phyloP scores from a whole-genome alignment of 306 rosid genomes.

The Cicer arietinum region DNA sequence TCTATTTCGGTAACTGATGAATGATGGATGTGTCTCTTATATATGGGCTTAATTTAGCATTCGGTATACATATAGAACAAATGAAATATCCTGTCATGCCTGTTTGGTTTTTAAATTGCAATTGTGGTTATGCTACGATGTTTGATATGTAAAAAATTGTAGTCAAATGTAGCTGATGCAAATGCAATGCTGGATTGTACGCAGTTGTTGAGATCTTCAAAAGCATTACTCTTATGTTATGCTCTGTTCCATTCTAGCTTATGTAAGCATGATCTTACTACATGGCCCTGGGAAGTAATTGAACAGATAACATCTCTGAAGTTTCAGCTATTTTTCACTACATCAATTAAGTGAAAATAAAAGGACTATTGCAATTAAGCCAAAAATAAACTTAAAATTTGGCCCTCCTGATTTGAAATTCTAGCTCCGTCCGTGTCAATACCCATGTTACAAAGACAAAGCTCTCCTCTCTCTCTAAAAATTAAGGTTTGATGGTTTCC shows the following conservation, averaged over 20 bases:
- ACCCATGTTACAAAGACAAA: no score
- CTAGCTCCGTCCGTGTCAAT: no score
- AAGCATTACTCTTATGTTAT: background rate
- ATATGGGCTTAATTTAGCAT: background rate
- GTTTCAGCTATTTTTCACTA: background rate
- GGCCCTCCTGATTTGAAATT: no score
- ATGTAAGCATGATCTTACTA: background rate
- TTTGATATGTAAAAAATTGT: background rate
- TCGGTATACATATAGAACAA: background rate
- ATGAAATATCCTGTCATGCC: background rate
- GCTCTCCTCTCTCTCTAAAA: no score
- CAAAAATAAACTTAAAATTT: no score
- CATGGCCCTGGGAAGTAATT: background rate
- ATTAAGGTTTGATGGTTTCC: no score
- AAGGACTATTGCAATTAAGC: no score
- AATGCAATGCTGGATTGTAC: background rate
- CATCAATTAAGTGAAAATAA: background rate
- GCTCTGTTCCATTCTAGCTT: background rate
- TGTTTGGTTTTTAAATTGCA: background rate
- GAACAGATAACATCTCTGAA: background rate
- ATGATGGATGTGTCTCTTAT: background rate
- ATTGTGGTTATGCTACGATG: background rate
- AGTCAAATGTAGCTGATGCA: background rate
- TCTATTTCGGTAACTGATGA: conserved; percentile 1
- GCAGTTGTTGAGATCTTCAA: background rate